Base-by-base conservation (phyloP, 257 asterid species). In the Nicotiana noctiflora region DNA sequence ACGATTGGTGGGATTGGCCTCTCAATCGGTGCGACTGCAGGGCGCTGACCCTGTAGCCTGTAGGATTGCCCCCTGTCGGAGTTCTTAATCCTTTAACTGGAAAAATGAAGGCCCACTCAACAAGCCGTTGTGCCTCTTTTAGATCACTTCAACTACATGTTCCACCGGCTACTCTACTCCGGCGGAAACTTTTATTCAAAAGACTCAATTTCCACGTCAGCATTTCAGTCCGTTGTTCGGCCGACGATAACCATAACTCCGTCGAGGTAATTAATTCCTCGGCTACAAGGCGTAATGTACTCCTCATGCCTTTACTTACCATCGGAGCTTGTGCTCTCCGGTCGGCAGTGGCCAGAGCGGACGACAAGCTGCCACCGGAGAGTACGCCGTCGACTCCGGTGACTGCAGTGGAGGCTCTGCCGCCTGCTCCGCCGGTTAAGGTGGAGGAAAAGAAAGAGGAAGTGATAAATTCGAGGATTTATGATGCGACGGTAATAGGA, bases 401-500 rank as follows among this genome's bases (percentile, higher is more conserved):
- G 81, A 62, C 70, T 37, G 68, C 74, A 15, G 85, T 10, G 83
- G 83, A 61, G 53, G 40, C 77, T n/a, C 77, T 82, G 74, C 46
- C 53, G 31, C 27, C 84, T 8, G 23, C 25, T 72, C 8, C 85
- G 1, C 46, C 21, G 32, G 84, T 65, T 34, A 82, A 81, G 84
- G 86, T 44, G 86, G 88, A 75, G 78, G 86, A 63, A 82, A 60
- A 77, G 88, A 63, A 72, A 84, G 92, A 87, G 70, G 95, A 90
- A 84, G 93, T 81, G 80, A 85, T 92, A 13, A 90, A 75, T 84
- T 92, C 93, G 59, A 91, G 97, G 91, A 88, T 94, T 70, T 92
- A 94, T 60, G 97, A 94, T 32, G 93, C 98, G 64, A 87, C 95
- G 63, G 97, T 82, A 75, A 91, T 91, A 0, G 93, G 94, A 61